Conservation (phyloP, 441 rosid species). For the Eugenia klotzschiana region DNA sequence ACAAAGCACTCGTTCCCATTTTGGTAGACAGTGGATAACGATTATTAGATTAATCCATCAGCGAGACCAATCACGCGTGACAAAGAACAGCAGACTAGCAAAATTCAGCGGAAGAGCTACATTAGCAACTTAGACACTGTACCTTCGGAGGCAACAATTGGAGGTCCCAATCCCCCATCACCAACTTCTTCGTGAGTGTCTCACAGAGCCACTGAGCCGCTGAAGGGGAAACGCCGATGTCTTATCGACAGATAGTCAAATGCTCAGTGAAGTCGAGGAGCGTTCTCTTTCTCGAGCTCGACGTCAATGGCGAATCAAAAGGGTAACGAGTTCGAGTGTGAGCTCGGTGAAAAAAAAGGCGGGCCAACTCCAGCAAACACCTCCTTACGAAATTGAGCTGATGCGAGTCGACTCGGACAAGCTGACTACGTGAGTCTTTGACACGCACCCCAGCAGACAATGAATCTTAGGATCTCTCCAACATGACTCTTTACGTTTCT, state of each 20-base stretch:
- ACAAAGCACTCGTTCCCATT: not conserved
- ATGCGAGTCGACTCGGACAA: not conserved
- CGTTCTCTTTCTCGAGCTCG: not conserved
- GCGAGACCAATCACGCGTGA: not conserved
- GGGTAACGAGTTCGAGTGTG: not conserved
- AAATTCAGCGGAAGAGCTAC: not conserved
- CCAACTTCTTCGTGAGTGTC: not conserved
- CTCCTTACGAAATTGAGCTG: not conserved
- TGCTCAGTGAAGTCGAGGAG: not conserved
- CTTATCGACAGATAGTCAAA: not conserved
- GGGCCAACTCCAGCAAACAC: not conserved
- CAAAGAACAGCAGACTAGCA: not conserved
- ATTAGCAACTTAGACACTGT: not conserved
- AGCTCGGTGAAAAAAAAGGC: not conserved
- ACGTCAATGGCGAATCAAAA: not conserved
- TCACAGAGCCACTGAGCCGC: not conserved
- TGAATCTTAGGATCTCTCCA: not conserved
- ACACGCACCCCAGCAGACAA: not conserved
- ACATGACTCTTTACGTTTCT: rapidly evolving
- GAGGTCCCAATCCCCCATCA: not conserved
- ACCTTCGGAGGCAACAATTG: not conserved
- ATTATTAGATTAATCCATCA: not conserved
- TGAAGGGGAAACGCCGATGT: not conserved
- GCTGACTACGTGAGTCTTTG: not conserved
- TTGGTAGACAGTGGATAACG: not conserved